phyloP scores from a whole-genome alignment of 1,284 basidiomycete species.

The Inonotus hispidus region DNA sequence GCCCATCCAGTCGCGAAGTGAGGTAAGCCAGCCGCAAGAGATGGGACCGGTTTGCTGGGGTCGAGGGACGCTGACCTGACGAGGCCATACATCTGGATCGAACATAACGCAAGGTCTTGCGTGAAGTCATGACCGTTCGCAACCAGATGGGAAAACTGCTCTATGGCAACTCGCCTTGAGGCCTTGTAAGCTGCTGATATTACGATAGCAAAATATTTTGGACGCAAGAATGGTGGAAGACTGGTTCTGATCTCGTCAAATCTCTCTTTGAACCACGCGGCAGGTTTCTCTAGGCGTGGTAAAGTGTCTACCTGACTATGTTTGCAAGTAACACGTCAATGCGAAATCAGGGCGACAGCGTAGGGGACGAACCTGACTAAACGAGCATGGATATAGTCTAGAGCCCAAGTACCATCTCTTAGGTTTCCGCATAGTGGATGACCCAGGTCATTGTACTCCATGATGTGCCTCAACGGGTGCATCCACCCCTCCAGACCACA shows the following conservation, averaged over 20 bases:
- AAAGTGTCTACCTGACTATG: slow-evolving; percentile 49
- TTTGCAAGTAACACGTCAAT: slow-evolving; percentile 33
- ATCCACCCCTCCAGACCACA: slow-evolving; percentile 97
- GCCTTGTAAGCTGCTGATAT: slow-evolving; percentile 90
- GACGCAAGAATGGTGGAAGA: slow-evolving; percentile 82
- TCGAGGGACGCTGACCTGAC: slow-evolving; percentile 86
- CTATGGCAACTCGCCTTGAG: slow-evolving; percentile 71
- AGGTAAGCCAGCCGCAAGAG: slow-evolving; percentile 89
- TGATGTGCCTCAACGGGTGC: slow-evolving; percentile 77
- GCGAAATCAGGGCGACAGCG: not conserved
- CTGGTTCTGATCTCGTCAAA: slow-evolving; percentile 72
- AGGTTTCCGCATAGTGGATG: slow-evolving; percentile 86
- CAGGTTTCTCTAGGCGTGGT: slow-evolving; percentile 66
- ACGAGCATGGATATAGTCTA: slow-evolving; percentile 77
- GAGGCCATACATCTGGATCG: slow-evolving; percentile 89
- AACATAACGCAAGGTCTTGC: slow-evolving; percentile 79
- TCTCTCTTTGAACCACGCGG: slow-evolving; percentile 78
- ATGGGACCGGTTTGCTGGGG: slow-evolving; percentile 64
- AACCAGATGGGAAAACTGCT: slow-evolving; percentile 84
- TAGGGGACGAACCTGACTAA: slow-evolving; percentile 57
- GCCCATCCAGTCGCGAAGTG: slow-evolving; percentile 92
- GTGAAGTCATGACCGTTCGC: slow-evolving; percentile 83
- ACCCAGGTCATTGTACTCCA: slow-evolving; percentile 86
- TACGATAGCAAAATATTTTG: slow-evolving; percentile 90
- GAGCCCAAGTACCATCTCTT: slow-evolving; percentile 82